These are phyloP conservation scores for Phytophthora parvispora DNA, from an alignment of 352 stramenopile genomes.

Conservation along the genomic window DNA sequence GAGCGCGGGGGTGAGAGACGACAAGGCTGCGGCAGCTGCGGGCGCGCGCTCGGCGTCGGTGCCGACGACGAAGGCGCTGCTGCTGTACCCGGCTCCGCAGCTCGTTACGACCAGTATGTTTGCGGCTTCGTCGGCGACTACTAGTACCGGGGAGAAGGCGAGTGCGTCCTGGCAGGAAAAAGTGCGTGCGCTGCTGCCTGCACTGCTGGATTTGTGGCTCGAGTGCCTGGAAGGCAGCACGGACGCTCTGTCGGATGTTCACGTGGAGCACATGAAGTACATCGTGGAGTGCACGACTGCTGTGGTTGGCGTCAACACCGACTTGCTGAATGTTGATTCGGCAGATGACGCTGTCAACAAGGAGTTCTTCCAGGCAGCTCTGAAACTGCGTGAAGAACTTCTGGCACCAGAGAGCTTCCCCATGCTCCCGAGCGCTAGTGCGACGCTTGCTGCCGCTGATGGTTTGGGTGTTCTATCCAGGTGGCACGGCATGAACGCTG, in stretches of 20 bases:
- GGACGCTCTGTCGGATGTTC: slow-evolving; percentile 68
- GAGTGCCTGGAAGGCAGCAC: slow-evolving; percentile 69
- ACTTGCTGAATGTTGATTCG: slow-evolving; percentile 22
- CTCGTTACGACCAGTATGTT: slow-evolving; percentile 48
- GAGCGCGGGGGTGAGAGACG: slow-evolving; percentile 18
- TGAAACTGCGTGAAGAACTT: slow-evolving; percentile 68
- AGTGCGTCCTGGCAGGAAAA: slow-evolving; percentile 80
- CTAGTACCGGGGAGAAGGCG: slow-evolving; percentile 21
- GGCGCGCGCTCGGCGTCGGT: slow-evolving; percentile 25
- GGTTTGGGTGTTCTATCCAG: slow-evolving; percentile 50
- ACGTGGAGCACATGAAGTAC: slow-evolving; percentile 80
- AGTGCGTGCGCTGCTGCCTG: slow-evolving; percentile 59
- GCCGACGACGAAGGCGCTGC: slow-evolving; percentile 45
- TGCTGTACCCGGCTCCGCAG: slow-evolving; percentile 59
- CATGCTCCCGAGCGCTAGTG: slow-evolving; percentile 58
- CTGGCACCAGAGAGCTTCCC: slow-evolving; percentile 62
- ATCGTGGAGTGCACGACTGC: slow-evolving; percentile 78
- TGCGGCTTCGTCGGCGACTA: slow-evolving; percentile 16
- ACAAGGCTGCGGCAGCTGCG: not conserved
- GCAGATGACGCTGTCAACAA: slow-evolving; percentile 29
- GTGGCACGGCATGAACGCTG: slow-evolving; percentile 82
- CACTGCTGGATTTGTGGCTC: slow-evolving; percentile 82
- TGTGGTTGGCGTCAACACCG: slow-evolving; percentile 61
- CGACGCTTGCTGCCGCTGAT: slow-evolving; percentile 56
- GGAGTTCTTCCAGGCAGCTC: slow-evolving; percentile 40